Evolutionary conservation across 306 rosid genomes (phyloP).

Genomic region (Prunus armeniaca): DNA sequence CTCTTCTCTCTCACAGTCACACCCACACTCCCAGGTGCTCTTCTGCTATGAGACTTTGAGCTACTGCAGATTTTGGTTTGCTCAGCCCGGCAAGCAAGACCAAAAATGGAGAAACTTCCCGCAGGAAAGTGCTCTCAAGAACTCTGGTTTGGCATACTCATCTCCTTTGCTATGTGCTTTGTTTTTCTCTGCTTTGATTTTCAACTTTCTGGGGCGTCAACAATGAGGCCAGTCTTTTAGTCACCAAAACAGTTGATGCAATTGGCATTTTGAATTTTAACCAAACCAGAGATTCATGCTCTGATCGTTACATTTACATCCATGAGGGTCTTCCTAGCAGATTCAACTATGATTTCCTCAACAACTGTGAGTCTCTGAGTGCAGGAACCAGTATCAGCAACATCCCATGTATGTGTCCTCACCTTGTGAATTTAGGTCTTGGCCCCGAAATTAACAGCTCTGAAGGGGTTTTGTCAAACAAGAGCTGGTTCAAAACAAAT

Average conservation of each 20-base stretch:
- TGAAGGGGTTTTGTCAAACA: slow-evolving; percentile 35
- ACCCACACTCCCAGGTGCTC: background rate
- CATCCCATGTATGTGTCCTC: slow-evolving; percentile 63
- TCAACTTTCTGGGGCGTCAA: slow-evolving; percentile 32
- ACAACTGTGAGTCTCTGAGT: slow-evolving; percentile 54
- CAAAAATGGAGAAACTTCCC: slow-evolving; percentile 39
- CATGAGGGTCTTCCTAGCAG: slow-evolving; percentile 55
- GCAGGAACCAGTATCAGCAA: slow-evolving; percentile 55
- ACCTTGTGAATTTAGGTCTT: slow-evolving; percentile 54
- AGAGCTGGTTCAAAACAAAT: slow-evolving; percentile 65
- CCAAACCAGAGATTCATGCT: slow-evolving; percentile 43
- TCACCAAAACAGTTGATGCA: too few species aligned
- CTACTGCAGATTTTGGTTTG: background rate
- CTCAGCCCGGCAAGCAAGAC: background rate
- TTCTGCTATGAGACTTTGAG: background rate
- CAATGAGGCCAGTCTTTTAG: background rate
- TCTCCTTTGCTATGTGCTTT: slow-evolving; percentile 38
- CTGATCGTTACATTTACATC: slow-evolving; percentile 52
- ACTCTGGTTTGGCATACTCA: slow-evolving; percentile 40
- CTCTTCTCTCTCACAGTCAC: background rate
- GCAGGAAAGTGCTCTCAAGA: slow-evolving; percentile 30
- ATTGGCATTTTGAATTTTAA: too few species aligned
- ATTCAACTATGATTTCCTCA: slow-evolving; percentile 54
- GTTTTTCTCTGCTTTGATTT: slow-evolving; percentile 38
- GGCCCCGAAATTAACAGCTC: slow-evolving; percentile 46